These are phyloP conservation scores for Globisporangium spinosum DNA, from an alignment of 352 stramenopile species.

Conservation along the genomic window DNA sequence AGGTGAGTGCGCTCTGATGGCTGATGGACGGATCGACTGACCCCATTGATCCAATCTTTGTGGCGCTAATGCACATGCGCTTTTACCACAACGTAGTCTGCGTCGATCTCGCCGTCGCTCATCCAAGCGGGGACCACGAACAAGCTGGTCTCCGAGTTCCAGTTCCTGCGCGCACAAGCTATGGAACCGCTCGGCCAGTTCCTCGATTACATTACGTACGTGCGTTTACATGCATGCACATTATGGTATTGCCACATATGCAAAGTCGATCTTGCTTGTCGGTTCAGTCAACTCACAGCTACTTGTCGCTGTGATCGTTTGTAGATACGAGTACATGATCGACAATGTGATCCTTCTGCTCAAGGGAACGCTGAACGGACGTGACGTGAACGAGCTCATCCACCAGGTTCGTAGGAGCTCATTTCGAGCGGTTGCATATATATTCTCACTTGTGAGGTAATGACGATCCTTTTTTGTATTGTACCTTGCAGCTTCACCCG, in stretches of 20 bases:
- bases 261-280: not conserved
- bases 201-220: slow-evolving; percentile 98
- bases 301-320: slow-evolving; percentile 9
- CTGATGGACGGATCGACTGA: slow-evolving; percentile 14
- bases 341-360: slow-evolving; percentile 99
- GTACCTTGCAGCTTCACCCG: slow-evolving; percentile 90
- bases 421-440: not conserved
- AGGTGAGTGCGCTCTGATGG: slow-evolving; percentile 39
- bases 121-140: slow-evolving; percentile 87
- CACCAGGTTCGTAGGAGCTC: slow-evolving; percentile 52
- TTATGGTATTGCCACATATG: not conserved
- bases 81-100: slow-evolving; percentile 31
- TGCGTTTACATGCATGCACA: not conserved
- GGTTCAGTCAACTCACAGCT: not conserved
- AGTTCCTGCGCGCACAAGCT: slow-evolving; percentile 95
- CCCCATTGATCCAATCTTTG: slow-evolving; percentile 24
- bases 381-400: slow-evolving; percentile 97
- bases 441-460: not conserved
- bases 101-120: slow-evolving; percentile 57
- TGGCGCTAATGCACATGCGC: slow-evolving; percentile 15
- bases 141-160: slow-evolving; percentile 94
- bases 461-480: not conserved
- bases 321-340: slow-evolving; percentile 99
- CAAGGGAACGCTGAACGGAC: slow-evolving; percentile 96
- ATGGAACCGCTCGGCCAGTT: slow-evolving; percentile 96